Percentiles rank a stretch among this genome's conserved stretches.
Evolutionary conservation across 2,329 filamentous ascomycete species (phyloP).

Genomic region (Calcarisporium arbuscula): DNA sequence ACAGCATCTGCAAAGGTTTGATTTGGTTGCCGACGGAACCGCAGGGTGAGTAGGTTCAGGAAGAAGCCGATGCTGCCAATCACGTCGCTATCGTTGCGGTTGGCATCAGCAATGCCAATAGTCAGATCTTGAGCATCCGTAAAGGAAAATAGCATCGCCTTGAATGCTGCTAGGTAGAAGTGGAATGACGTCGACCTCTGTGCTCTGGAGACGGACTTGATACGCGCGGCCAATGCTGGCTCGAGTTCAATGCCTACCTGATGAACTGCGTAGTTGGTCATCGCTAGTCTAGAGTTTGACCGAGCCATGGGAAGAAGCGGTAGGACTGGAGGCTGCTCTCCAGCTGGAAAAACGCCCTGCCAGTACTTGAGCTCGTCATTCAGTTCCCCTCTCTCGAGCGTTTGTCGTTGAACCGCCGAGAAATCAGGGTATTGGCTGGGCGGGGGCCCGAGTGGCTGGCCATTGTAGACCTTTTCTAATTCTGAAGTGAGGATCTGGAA

Average conservation of each 20-base stretch:
- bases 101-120: conserved; percentile 43
- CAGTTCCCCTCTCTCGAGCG: conserved; percentile 20
- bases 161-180: conserved; percentile 35
- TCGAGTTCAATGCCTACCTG: conserved; percentile 13
- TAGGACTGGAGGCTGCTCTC: conserved; percentile 13
- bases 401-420: conserved; percentile 21
- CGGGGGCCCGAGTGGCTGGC: conserved; percentile 12
- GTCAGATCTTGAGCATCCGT: conserved; percentile 29
- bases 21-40: conserved; percentile 22
- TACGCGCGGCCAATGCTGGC: conserved; percentile 8
- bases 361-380: conserved; percentile 27
- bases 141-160: conserved; percentile 28
- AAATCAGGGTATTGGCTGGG: conserved; percentile 29
- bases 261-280: conserved; percentile 14
- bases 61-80: conserved; percentile 36
- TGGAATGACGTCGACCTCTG: conserved; percentile 30
- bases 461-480: conserved; percentile 35
- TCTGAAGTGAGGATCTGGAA: conserved; percentile 36
- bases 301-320: conserved; percentile 26
- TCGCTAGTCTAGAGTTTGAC: conserved; percentile 3
- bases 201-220: conserved; percentile 17
- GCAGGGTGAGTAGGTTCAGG: conserved; percentile 42
- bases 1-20: conserved; percentile 16
- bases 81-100: conserved; percentile 27
- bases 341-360: conserved; percentile 17